A percentile compares a stretch with the other conserved stretches of the same genome.
Evolutionary conservation across 371 early-diverging fungal species (phyloP).

Genomic region (Sporodiniella umbellata): DNA sequence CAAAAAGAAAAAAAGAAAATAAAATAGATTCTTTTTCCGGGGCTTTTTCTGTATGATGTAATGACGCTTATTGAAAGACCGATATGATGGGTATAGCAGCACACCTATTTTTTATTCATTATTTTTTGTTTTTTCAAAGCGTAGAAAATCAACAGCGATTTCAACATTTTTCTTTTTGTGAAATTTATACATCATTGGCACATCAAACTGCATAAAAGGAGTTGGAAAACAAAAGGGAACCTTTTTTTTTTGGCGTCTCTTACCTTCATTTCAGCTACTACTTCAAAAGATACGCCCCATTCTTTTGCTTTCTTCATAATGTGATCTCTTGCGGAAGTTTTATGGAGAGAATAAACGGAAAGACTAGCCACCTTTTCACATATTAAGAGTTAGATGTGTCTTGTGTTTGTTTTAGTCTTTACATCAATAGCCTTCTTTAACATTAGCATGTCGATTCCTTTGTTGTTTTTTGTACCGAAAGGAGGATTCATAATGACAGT

Average conservation of each 20-base stretch:
- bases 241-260: not conserved
- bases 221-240: not conserved
- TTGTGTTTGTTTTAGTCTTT: conserved; percentile 11
- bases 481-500: conserved; percentile 87
- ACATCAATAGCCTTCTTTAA: conserved; percentile 72
- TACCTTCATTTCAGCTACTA: conserved; percentile 72
- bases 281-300: conserved; percentile 74
- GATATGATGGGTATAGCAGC: not conserved
- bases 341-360: conserved; percentile 82
- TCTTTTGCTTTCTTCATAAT: conserved; percentile 73
- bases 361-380: conserved; percentile 27
- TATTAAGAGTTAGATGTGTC: no score
- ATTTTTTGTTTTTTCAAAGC: conserved; percentile 50
- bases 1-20: no score
- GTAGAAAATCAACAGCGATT: conserved; percentile 74
- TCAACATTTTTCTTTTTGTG: conserved; percentile 78
- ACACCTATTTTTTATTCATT: not conserved
- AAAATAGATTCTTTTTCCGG: no score
- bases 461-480: conserved; percentile 76
- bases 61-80: no score
- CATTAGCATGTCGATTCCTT: conserved; percentile 77
- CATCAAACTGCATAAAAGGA: conserved; percentile 56
- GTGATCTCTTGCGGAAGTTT: conserved; percentile 78
- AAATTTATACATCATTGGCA: conserved; percentile 85
- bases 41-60: no score